phyloP scores from a whole-genome alignment of 1,139 yeast species.

The Hemisphaericaspora xylofermentans region DNA sequence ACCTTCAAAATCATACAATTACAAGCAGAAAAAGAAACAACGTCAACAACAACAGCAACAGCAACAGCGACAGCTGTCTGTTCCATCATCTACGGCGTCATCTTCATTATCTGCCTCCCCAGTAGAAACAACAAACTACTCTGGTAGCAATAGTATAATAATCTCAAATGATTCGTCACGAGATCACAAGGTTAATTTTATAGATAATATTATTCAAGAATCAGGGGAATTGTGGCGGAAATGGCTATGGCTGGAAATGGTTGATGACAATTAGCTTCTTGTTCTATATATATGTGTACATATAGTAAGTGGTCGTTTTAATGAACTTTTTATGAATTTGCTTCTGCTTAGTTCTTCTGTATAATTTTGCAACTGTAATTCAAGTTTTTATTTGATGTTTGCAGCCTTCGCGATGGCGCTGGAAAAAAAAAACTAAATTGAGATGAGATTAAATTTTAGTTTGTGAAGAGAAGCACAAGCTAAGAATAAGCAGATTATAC shows the following conservation, averaged over 20 bases:
- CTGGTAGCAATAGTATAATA: slow-evolving; percentile 16
- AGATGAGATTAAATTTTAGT: slow-evolving; percentile 4
- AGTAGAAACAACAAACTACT: no score
- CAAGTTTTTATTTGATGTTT: not conserved
- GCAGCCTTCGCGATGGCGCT: not conserved
- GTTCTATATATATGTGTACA: not conserved
- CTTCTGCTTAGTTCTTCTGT: not conserved
- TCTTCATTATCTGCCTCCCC: slow-evolving; percentile 16
- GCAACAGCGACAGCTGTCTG: slow-evolving; percentile 18
- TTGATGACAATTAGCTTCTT: slow-evolving; percentile 38
- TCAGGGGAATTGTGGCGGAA: slow-evolving; percentile 90
- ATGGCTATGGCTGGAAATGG: slow-evolving; percentile 75
- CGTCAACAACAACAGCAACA: slow-evolving; percentile 3
- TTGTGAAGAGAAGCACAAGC: not conserved
- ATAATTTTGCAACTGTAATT: not conserved
- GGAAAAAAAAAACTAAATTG: slow-evolving; percentile 6
- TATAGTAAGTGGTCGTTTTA: not conserved
- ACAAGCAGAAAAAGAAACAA: slow-evolving; percentile 20
- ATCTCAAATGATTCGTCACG: slow-evolving; percentile 37
- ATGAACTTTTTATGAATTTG: not conserved
- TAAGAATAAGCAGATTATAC: not conserved
- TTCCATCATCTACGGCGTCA: slow-evolving; percentile 10
- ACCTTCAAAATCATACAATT: slow-evolving; percentile 42
- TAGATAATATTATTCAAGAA: slow-evolving; percentile 68
- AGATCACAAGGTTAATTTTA: slow-evolving; percentile 48